Base-by-base conservation (phyloP, 208 protist genomes). In the Leishmania amazonensis region DNA sequence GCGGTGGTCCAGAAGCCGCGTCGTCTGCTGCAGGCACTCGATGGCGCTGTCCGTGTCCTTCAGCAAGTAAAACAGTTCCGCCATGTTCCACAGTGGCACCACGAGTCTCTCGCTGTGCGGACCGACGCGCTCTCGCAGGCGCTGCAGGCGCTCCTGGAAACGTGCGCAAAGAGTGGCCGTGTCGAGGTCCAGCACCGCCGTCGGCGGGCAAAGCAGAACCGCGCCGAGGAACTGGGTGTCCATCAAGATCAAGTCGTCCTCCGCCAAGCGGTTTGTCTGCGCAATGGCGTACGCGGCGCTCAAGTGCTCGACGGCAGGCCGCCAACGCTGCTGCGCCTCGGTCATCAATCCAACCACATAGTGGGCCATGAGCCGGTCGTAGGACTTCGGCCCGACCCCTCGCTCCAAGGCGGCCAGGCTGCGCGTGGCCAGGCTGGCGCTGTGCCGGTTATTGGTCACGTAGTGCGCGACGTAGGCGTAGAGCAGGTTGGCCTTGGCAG, bases 21-120 rank as follows among this genome's bases (percentile, higher is more conserved):
- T 42, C 2, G 90, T 88, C 31, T 87, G 76, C 74, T 89, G 84
- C 7, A 92, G 75, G 64, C 74, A 90, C 70, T 75, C 68, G 53
- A 88, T 67, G 3, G 89, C 86, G 38, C 65, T 77, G 15, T 83
- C 79, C 28, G 83, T 64, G 62, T 92, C 72, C 28, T 85, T 75
- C 35, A 88, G 65, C 31, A 91, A 54, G 89, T 90, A 93, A 80
- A 84, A 82, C n/a, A 89, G 67, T 54, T 93, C 88, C 72, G 88
- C 81, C n/a, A 89, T 72, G 81, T 87, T 93, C 49, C 79, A 73
- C 67, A 95, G 83, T 8, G 90, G 88, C 47, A 72, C 64, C 67
- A 89, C 75, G 9, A 92, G 87, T 1, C 42, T 53, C 47, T 86
- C 83, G 60, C 80, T 84, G 49, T 88, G 81, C 57, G 80, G 42